Conservation (phyloP, 108 stramenopile species). For the Seminavis robusta region DNA sequence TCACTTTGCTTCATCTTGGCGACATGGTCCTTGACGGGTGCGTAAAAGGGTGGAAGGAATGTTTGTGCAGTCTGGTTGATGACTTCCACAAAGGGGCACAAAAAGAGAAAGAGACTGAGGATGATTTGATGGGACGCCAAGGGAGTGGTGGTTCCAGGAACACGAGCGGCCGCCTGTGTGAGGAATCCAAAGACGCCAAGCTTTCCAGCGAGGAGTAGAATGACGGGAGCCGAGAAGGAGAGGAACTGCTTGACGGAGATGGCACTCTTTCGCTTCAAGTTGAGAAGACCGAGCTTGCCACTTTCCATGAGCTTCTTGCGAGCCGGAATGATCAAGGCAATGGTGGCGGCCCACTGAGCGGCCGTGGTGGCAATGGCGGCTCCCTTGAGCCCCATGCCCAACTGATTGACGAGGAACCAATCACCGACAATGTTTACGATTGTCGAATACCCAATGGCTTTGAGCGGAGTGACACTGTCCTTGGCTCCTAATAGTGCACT, state of each 20-base stretch:
- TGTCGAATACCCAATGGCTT: conserved; percentile 38
- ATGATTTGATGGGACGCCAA: conserved; percentile 59
- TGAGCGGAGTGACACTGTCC: conserved; percentile 56
- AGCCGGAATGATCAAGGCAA: conserved; percentile 42
- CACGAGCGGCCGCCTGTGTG: conserved; percentile 50
- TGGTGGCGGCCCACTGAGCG: conserved; percentile 50
- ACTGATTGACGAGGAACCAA: conserved; percentile 33
- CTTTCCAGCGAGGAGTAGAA: conserved; percentile 53
- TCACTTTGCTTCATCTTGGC: background rate
- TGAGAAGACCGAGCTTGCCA: background rate
- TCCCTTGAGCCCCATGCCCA: conserved; percentile 44
- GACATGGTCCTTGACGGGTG: conserved; percentile 8
- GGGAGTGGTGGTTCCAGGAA: conserved; percentile 47
- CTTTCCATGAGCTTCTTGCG: conserved; percentile 22
- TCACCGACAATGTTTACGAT: conserved; percentile 50
- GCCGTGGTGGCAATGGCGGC: conserved; percentile 52
- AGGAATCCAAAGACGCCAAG: conserved; percentile 60
- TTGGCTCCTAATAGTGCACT: conserved; percentile 53
- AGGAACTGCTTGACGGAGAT: conserved; percentile 44
- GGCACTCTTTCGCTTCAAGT: conserved; percentile 4
- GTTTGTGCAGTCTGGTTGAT: conserved; percentile 53
- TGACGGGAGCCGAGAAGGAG: conserved; percentile 48
- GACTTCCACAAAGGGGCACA: conserved; percentile 56
- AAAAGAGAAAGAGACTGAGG: conserved; percentile 47
- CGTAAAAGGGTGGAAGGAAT: conserved; percentile 29